These are phyloP conservation scores for Yamadazyma jaroonii DNA, from an alignment of 1,139 yeast species.

Conservation along the genomic window DNA sequence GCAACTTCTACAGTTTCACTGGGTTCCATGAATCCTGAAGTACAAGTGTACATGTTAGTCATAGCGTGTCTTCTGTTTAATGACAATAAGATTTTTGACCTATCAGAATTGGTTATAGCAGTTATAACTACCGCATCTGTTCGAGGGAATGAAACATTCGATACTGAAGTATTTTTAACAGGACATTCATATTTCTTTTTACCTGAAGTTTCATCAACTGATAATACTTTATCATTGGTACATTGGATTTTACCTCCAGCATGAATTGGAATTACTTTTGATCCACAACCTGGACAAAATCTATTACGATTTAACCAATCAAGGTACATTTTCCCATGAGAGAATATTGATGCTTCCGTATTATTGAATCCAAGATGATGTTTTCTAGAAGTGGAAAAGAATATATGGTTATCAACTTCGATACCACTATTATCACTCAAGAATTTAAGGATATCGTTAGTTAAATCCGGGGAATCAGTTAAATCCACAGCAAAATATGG, in stretches of 20 bases:
- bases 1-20: constrained; percentile 90
- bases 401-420: constrained; percentile 15
- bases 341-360: constrained; percentile 63
- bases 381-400: constrained; percentile 35
- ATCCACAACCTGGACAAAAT: constrained; percentile 90
- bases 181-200: constrained; percentile 43
- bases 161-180: constrained; percentile 51
- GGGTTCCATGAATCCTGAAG: constrained; percentile 96
- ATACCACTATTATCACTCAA: constrained; percentile 13
- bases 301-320: constrained; percentile 80
- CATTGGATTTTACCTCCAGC: constrained; percentile 83
- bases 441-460: constrained; percentile 19
- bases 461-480: constrained; percentile 29
- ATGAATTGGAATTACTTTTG: constrained; percentile 62
- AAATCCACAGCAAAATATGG: constrained; percentile 81
- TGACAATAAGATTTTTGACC: constrained; percentile 67
- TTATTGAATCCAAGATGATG: constrained; percentile 33
- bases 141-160: constrained; percentile 80
- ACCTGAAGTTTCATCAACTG: constrained; percentile 11
- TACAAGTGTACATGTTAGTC: constrained; percentile 68
- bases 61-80: constrained; percentile 54
- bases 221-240: constrained; percentile 26
- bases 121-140: constrained; percentile 87
- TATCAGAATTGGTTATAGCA: constrained; percentile 64
- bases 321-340: constrained; percentile 80